Evolutionary conservation across 1,284 basidiomycete species (phyloP), one percentile per base, ranked within the genome.

Genomic region (Austroboletus niveus): DNA sequence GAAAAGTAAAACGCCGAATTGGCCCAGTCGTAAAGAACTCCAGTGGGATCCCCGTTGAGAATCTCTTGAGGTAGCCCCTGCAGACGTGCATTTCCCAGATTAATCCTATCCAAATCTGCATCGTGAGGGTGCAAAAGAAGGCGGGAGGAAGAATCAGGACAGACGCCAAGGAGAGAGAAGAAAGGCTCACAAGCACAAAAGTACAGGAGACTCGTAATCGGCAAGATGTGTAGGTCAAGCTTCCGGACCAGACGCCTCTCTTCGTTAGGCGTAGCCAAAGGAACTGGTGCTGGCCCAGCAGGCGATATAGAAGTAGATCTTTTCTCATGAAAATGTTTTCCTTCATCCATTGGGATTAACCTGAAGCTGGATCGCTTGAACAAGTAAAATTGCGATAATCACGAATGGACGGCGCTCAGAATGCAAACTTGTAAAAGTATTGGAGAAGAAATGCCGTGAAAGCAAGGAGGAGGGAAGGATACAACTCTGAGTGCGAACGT

Each of bases 1-100:
- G 87, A 78, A 61, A 90, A 82, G 72, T 82, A 90, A 68, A 89
- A 90, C 2, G 75, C 77, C 0, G 88, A 87, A 58, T 79, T 86
- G 47, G 86, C 70, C 88, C 87, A 89, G 60, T 87, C 80, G 60
- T 80, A 90, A 17, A 80, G 70, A 20, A 73, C 58, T 2, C 87
- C 88, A 0, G 79, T 82, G 1, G 77, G 76, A 61, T 90, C 87
- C 4, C 87, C 85, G 20, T 74, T 70, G 3, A 90, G 77, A 8
- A 76, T 69, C 60, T 89, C 86, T 39, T 80, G 65, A 6, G 83
- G 78, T 1, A 89, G 72, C 3, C 84, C 84, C 68, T 87, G 87
- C 27, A 90, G 69, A 46, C 87, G 78, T n/a, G 87, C 88, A 64
- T 89, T 89, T 8, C 87, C 87, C 42, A 90, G 62, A 56, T 89